These are phyloP conservation scores for Rhynchospora tenuis DNA, from an alignment of 176 grass and related monocot species.

Conservation along the genomic window DNA sequence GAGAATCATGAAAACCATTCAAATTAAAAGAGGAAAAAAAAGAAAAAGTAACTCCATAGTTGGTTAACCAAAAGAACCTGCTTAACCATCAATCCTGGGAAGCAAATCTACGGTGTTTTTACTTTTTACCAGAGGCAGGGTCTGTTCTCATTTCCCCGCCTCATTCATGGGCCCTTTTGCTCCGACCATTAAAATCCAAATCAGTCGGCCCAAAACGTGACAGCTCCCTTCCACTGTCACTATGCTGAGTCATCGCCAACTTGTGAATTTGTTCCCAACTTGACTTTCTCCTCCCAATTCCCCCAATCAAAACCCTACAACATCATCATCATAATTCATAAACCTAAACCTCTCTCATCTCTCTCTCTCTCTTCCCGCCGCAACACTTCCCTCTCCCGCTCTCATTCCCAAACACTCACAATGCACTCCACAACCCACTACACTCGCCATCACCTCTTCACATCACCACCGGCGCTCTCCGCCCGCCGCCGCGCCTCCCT, in stretches of 20 bases:
- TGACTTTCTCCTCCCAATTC: background rate
- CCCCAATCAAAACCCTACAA: background rate
- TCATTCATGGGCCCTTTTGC: too few relatives aligned
- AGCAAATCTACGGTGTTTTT: too few relatives aligned
- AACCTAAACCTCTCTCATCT: slow-evolving; percentile 4
- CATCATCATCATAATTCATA: too few relatives aligned
- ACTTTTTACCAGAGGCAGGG: too few relatives aligned
- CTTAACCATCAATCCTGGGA: too few relatives aligned
- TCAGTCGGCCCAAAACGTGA: background rate
- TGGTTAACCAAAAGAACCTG: too few relatives aligned
- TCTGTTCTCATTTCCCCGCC: too few relatives aligned
- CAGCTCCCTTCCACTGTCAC: background rate
- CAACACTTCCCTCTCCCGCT: background rate
- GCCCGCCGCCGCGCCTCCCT: background rate
- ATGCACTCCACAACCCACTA: slow-evolving; percentile 62
- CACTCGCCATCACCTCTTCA: slow-evolving; percentile 32
- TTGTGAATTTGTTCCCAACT: too few relatives aligned
- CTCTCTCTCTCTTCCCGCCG: background rate
- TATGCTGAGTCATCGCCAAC: background rate
- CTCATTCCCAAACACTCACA: slow-evolving; percentile 10
- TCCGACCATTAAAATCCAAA: too few relatives aligned
- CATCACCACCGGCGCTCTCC: slow-evolving; percentile 8
- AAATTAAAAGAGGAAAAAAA: too few relatives aligned
- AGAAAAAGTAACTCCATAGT: too few relatives aligned
- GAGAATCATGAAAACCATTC: too few relatives aligned